Conservation (phyloP, 257 asterid genomes). For the Cynanchum wilfordii region DNA sequence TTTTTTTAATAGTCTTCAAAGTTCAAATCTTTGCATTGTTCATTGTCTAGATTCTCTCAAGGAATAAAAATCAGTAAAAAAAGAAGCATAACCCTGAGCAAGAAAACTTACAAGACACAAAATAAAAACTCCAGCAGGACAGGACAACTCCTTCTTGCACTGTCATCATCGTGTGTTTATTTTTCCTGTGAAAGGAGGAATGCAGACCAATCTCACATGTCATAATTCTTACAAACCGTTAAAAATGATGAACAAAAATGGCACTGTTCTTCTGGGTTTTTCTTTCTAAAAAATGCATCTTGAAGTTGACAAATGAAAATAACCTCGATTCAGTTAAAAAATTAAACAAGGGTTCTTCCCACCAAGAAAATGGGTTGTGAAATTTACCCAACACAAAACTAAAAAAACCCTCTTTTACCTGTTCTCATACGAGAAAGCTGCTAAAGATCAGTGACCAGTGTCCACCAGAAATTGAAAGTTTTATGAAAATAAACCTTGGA, state of each 20-base stretch:
- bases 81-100: background rate
- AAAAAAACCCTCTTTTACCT: background rate
- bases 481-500: background rate
- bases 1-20: background rate
- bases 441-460: conserved; percentile 6
- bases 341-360: background rate
- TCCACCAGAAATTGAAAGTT: conserved; percentile 3
- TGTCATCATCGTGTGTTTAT: background rate
- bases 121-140: background rate
- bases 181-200: background rate
- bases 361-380: background rate
- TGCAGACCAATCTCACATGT: background rate
- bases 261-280: background rate
- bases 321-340: background rate
- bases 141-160: background rate
- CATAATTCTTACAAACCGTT: background rate
- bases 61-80: conserved; percentile 11
- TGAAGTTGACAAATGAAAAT: conserved; percentile 1
- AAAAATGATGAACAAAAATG: background rate
- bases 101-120: background rate
- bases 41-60: conserved; percentile 25
- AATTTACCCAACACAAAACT: background rate
- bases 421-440: background rate
- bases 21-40: conserved; percentile 15
- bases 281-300: background rate